Percentiles rank a stretch among this genome's conserved stretches.
Evolutionary conservation across 2,329 filamentous ascomycete species (phyloP).

Genomic region (Nannizzia gypsea): DNA sequence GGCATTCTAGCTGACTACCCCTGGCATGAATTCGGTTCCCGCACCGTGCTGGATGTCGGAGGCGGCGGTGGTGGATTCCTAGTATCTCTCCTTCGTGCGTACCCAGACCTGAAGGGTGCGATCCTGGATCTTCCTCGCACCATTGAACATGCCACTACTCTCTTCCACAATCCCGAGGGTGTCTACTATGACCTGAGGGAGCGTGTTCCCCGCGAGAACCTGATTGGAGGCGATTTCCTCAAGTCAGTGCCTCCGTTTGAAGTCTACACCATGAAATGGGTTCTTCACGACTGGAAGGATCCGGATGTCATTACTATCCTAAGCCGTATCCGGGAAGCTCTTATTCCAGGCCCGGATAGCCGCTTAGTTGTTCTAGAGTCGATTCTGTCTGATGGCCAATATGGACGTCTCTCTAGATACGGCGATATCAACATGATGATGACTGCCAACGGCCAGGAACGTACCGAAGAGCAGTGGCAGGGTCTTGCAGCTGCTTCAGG

Average conservation of each 20-base stretch:
- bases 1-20: neutral
- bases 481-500: neutral
- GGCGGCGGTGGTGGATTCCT: conserved; percentile 33
- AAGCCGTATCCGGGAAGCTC: neutral
- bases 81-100: conserved; percentile 23
- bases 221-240: conserved; percentile 33
- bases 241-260: conserved; percentile 22
- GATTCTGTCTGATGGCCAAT: neutral
- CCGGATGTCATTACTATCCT: neutral
- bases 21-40: conserved; percentile 22
- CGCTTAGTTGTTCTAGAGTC: neutral
- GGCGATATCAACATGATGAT: neutral
- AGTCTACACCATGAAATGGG: conserved; percentile 31
- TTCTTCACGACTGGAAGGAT: neutral
- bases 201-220: conserved; percentile 19
- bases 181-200: conserved; percentile 24
- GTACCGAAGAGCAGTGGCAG: neutral
- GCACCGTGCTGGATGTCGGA: conserved; percentile 30
- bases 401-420: neutral
- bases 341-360: neutral
- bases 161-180: conserved; percentile 21
- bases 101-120: conserved; percentile 23
- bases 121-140: conserved; percentile 28
- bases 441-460: neutral
- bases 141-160: conserved; percentile 22